A percentile compares a stretch with the other conserved stretches of the same genome.
Conservation (phyloP, 345 rosid species). For the Gossypium anomalum region DNA sequence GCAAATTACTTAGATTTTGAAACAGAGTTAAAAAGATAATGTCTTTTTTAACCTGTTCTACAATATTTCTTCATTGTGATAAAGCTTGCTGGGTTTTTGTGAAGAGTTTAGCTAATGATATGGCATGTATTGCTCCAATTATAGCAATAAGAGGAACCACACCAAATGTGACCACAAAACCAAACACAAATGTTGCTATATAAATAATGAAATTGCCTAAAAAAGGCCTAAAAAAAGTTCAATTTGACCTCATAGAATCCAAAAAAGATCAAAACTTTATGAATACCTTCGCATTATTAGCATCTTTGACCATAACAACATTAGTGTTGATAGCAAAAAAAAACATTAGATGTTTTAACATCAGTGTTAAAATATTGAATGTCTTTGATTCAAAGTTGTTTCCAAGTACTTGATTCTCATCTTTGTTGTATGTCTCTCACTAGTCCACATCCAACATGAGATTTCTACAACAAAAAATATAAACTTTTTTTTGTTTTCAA, state of each 20-base stretch:
- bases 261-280: not conserved
- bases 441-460: conserved; percentile 99
- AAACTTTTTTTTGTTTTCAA: conserved; percentile 6
- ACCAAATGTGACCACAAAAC: conserved; percentile 89
- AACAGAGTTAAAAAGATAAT: too few species aligned
- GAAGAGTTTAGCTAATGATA: conserved; percentile 45
- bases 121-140: conserved; percentile 46
- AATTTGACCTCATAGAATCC: not conserved
- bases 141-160: conserved; percentile 95
- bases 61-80: conserved; percentile 56
- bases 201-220: conserved; percentile 96
- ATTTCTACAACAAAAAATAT: conserved; percentile 49
- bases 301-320: conserved; percentile 93
- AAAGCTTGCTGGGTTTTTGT: conserved; percentile 75
- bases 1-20: too few species aligned
- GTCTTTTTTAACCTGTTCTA: too few species aligned
- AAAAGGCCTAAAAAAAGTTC: not conserved
- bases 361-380: conserved; percentile 88
- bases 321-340: conserved; percentile 77
- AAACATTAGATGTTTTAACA: conserved; percentile 64
- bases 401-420: conserved; percentile 96
- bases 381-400: conserved; percentile 88
- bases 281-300: conserved; percentile 88
- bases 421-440: conserved; percentile 92
- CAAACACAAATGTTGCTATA: conserved; percentile 85